Evolutionary conservation across 371 early-diverging fungal genomes (phyloP).

Genomic region (Mucor lusitanicus): DNA sequence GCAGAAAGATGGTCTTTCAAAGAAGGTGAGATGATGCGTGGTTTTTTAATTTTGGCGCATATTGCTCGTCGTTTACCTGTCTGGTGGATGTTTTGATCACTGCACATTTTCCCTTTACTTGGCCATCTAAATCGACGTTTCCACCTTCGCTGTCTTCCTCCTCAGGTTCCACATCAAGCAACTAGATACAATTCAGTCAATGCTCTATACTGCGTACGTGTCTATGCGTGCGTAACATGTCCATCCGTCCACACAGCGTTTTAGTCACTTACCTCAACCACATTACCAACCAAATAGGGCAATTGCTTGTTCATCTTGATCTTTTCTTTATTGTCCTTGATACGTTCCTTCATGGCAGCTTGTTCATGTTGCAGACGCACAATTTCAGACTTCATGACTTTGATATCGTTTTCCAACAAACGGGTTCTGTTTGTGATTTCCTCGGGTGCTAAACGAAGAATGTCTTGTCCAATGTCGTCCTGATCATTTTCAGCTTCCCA

Average conservation of each 20-base stretch:
- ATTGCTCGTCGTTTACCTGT: slow-evolving; percentile 59
- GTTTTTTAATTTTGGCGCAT: neutral
- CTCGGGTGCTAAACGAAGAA: slow-evolving; percentile 83
- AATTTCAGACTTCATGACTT: slow-evolving; percentile 92
- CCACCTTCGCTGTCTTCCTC: slow-evolving; percentile 92
- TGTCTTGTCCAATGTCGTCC: slow-evolving; percentile 88
- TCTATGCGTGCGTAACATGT: too few species aligned
- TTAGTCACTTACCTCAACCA: slow-evolving; percentile 85
- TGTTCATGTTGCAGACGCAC: slow-evolving; percentile 90
- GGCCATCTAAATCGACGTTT: slow-evolving; percentile 90
- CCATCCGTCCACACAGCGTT: too few species aligned
- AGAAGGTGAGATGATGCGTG: neutral
- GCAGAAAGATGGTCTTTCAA: slow-evolving; percentile 90
- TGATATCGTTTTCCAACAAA: slow-evolving; percentile 95
- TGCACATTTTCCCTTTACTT: slow-evolving; percentile 95
- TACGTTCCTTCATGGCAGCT: slow-evolving; percentile 84
- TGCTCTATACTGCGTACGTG: neutral
- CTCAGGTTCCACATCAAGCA: slow-evolving; percentile 87
- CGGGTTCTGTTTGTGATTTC: slow-evolving; percentile 91
- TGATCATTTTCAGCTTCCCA: slow-evolving; percentile 58
- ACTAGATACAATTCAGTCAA: slow-evolving; percentile 39
- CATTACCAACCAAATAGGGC: slow-evolving; percentile 98
- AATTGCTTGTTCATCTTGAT: slow-evolving; percentile 98
- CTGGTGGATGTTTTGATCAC: slow-evolving; percentile 97
- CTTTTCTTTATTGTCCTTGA: slow-evolving; percentile 99